phyloP scores from a whole-genome alignment of 2,329 filamentous ascomycete species.

The Neofusicoccum parvum region DNA sequence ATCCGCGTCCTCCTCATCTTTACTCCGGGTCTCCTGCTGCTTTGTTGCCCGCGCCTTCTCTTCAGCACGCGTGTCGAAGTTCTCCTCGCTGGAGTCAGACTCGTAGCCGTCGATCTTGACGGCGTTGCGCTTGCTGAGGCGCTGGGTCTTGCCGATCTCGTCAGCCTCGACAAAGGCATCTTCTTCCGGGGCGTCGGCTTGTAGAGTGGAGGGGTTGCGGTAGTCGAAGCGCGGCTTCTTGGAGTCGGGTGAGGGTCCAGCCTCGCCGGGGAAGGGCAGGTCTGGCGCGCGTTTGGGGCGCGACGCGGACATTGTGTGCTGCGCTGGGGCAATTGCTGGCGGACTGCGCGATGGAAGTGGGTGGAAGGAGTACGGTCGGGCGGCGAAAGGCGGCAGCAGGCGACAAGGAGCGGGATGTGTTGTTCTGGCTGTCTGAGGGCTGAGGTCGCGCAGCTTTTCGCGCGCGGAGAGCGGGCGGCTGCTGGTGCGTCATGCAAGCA shows the following conservation, averaged over 20 bases:
- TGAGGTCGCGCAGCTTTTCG: slow-evolving; percentile 17
- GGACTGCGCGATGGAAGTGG: not conserved
- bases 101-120: slow-evolving; percentile 98
- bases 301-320: slow-evolving; percentile 50
- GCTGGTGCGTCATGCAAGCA: slow-evolving; percentile 1
- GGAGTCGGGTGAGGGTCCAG: slow-evolving; percentile 39
- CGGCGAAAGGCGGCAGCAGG: too few species aligned
- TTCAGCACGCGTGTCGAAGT: slow-evolving; percentile 75
- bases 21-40: slow-evolving; percentile 44
- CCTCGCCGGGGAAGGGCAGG: slow-evolving; percentile 63
- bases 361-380: not conserved
- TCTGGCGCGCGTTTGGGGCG: slow-evolving; percentile 65
- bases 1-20: slow-evolving; percentile 69
- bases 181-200: slow-evolving; percentile 75
- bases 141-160: slow-evolving; percentile 75
- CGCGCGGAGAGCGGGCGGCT: not conserved
- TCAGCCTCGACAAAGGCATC: slow-evolving; percentile 84
- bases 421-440: not conserved
- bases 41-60: slow-evolving; percentile 54
- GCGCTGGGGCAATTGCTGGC: not conserved
- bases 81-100: slow-evolving; percentile 88
- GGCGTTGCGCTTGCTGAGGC: slow-evolving; percentile 81
- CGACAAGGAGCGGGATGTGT: not conserved
- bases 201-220: slow-evolving; percentile 90
- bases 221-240: slow-evolving; percentile 93